Conservation (phyloP, 768 basidiomycete species). For the Russula olivacea region DNA sequence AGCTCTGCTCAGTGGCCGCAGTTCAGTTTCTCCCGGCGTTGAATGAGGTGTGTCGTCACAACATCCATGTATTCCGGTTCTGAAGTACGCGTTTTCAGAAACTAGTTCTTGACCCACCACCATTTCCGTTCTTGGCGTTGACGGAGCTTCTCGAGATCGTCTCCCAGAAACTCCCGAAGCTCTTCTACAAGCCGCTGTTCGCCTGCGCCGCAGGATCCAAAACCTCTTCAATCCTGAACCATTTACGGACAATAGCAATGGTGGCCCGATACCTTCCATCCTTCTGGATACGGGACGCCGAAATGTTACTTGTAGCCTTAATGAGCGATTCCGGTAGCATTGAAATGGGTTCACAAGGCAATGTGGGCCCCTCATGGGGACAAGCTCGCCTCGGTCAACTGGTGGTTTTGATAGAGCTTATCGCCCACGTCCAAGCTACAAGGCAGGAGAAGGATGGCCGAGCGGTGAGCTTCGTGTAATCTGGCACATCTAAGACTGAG, state of each 20-base stretch:
- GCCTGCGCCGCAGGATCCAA: constrained; percentile 57
- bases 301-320: constrained; percentile 69
- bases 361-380: constrained; percentile 35
- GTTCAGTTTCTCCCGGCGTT: constrained; percentile 41
- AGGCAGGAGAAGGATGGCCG: constrained; percentile 39
- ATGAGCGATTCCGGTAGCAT: constrained; percentile 43
- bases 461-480: constrained; percentile 26
- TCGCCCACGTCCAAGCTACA: constrained; percentile 43
- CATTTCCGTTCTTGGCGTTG: constrained; percentile 42
- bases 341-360: constrained; percentile 26
- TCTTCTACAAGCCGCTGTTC: constrained; percentile 71
- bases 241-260: constrained; percentile 49
- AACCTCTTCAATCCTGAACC: constrained; percentile 51
- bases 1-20: constrained; percentile 39
- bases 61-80: background rate
- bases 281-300: constrained; percentile 62
- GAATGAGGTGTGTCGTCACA: constrained; percentile 41
- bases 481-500: constrained; percentile 1
- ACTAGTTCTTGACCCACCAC: constrained; percentile 48
- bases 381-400: constrained; percentile 56
- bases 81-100: constrained; percentile 32
- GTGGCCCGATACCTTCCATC: constrained; percentile 51
- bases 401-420: constrained; percentile 56
- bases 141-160: constrained; percentile 47
- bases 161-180: constrained; percentile 48